A percentile compares a stretch with the other conserved stretches of the same genome.
These are phyloP conservation scores for Aspergillus tanneri DNA, from an alignment of 2,329 filamentous ascomycete species.

Conservation along the genomic window DNA sequence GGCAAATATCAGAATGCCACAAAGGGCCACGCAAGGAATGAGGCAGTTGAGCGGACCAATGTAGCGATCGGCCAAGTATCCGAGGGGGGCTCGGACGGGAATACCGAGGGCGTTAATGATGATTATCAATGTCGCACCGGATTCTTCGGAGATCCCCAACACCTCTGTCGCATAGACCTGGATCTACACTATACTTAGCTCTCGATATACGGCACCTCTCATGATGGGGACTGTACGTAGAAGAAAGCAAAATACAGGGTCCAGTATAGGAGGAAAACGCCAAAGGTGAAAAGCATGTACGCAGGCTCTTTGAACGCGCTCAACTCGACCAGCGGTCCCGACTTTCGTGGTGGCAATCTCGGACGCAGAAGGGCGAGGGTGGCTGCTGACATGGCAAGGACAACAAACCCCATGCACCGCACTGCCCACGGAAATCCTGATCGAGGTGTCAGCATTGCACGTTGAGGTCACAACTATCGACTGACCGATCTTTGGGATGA, in stretches of 20 bases:
- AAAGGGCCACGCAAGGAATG: constrained; percentile 49
- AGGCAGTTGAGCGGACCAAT: constrained; percentile 58
- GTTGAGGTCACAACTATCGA: too few relatives aligned
- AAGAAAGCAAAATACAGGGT: constrained; percentile 14
- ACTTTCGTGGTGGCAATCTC: constrained; percentile 39
- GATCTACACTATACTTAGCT: constrained; percentile 17
- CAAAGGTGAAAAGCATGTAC: constrained; percentile 51
- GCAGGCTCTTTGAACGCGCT: constrained; percentile 57
- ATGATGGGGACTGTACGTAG: constrained; percentile 1
- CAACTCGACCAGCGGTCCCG: constrained; percentile 51
- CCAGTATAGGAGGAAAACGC: constrained; percentile 22
- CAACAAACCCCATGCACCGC: constrained; percentile 49
- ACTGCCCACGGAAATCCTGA: constrained; percentile 50
- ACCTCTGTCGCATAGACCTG: constrained; percentile 43
- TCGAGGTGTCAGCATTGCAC: too few relatives aligned
- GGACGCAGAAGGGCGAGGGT: constrained; percentile 37
- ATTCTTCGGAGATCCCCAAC: constrained; percentile 45
- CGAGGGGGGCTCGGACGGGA: constrained; percentile 53
- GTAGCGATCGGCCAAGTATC: constrained; percentile 53
- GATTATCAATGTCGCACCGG: constrained; percentile 45
- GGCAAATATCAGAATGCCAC: constrained; percentile 52
- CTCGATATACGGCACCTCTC: background rate
- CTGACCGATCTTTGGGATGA: constrained; percentile 36
- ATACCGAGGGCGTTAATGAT: constrained; percentile 59
- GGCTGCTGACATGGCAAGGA: constrained; percentile 35